Evolutionary conservation across 768 basidiomycete genomes (phyloP).

Genomic region (Tulasnella sp.): DNA sequence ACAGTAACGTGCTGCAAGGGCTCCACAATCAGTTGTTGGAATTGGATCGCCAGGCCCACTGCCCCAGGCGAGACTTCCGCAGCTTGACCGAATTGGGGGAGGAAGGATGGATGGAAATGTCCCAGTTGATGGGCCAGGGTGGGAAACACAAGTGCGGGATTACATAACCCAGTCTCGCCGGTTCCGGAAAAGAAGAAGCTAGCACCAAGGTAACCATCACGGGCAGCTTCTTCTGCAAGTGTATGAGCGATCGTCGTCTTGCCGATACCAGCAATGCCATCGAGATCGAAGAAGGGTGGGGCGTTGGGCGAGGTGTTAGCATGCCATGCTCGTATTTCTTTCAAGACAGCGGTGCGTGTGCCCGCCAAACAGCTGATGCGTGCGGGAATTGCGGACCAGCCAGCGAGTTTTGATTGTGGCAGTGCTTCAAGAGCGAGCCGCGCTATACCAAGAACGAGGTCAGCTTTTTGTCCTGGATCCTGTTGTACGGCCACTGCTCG

Average conservation of each 20-base stretch:
- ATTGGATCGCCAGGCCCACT: slow-evolving; percentile 19
- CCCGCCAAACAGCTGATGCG: not conserved
- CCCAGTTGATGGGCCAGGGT: slow-evolving; percentile 30
- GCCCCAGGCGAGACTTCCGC: slow-evolving; percentile 3
- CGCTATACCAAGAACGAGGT: too few species aligned
- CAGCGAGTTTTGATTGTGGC: too few species aligned
- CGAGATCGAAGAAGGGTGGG: slow-evolving; percentile 27
- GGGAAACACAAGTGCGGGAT: slow-evolving; percentile 24
- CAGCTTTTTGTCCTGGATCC: too few species aligned
- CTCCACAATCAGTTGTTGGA: slow-evolving; percentile 18
- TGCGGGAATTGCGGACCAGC: too few species aligned
- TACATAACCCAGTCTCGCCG: slow-evolving; percentile 18
- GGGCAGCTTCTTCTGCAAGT: slow-evolving; percentile 23
- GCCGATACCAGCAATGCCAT: slow-evolving; percentile 31
- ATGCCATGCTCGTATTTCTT: not conserved
- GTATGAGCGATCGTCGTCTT: slow-evolving; percentile 33
- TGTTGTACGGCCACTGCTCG: too few species aligned
- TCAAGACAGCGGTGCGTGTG: not conserved
- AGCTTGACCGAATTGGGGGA: slow-evolving; percentile 4
- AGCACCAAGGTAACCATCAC: slow-evolving; percentile 25
- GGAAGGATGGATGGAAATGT: slow-evolving; percentile 11
- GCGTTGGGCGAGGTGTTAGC: not conserved
- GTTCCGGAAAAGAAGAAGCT: slow-evolving; percentile 28
- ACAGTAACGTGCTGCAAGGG: slow-evolving; percentile 1
- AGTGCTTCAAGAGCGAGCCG: too few species aligned